Conservation (phyloP, 2,329 filamentous ascomycete species). For the Hymenotorrendiella dingleyae region DNA sequence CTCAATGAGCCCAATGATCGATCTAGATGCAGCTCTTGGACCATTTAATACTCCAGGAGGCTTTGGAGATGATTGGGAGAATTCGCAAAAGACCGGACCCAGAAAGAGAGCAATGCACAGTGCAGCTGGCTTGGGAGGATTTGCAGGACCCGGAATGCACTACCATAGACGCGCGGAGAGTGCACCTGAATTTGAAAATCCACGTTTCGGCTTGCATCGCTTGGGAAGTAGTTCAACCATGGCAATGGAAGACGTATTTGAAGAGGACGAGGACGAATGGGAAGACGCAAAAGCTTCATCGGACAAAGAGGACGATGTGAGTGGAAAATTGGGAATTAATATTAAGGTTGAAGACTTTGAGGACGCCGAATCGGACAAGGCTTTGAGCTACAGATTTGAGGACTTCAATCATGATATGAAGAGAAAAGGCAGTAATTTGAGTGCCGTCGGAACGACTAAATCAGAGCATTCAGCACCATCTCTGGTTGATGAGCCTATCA, state of each 20-base stretch:
- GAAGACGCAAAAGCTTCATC: conserved; percentile 30
- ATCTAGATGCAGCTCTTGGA: conserved; percentile 87
- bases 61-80: conserved; percentile 60
- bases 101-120: conserved; percentile 69
- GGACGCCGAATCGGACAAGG: conserved; percentile 32
- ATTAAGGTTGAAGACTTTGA: conserved; percentile 42
- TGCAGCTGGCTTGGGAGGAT: conserved; percentile 63
- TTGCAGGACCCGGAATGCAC: conserved; percentile 63
- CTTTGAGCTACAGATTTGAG: conserved; percentile 37
- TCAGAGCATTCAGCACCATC: conserved; percentile 45
- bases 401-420: conserved; percentile 31
- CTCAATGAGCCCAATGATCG: conserved; percentile 73
- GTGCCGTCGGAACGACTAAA: conserved; percentile 36
- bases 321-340: conserved; percentile 33
- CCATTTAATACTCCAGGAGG: conserved; percentile 79
- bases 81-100: conserved; percentile 52
- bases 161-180: conserved; percentile 76
- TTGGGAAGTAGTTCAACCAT: conserved; percentile 67
- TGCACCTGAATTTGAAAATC: conserved; percentile 73
- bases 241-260: conserved; percentile 85
- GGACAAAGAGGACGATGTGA: conserved; percentile 31
- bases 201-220: conserved; percentile 51
- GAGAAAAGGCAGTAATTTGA: conserved; percentile 42
- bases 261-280: conserved; percentile 64
- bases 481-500: conserved; percentile 46